A percentile compares a stretch with the other conserved stretches of the same genome.
Conservation (phyloP, 305 asterid genomes). For the Fraxinus velutina region DNA sequence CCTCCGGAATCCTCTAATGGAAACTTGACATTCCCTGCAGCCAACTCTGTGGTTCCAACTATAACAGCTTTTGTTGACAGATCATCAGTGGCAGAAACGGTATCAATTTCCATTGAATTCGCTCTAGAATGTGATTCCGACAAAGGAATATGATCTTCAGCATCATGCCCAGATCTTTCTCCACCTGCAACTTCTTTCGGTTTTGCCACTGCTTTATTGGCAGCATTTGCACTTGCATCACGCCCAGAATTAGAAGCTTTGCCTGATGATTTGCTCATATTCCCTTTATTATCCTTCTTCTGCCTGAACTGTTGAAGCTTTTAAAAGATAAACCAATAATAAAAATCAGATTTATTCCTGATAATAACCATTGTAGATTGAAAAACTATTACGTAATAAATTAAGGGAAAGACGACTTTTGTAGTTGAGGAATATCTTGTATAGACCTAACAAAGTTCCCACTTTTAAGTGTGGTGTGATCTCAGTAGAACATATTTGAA, state of each 20-base stretch:
- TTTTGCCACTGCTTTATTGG: slow-evolving; percentile 30
- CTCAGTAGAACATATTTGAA: neutral
- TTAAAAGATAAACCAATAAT: slow-evolving; percentile 14
- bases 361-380: neutral
- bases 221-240: slow-evolving; percentile 36
- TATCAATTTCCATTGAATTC: slow-evolving; percentile 31
- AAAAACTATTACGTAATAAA: neutral
- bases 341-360: neutral
- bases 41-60: slow-evolving; percentile 32
- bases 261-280: slow-evolving; percentile 45
- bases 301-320: slow-evolving; percentile 96
- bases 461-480: neutral
- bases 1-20: slow-evolving; percentile 37
- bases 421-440: neutral
- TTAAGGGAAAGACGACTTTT: neutral
- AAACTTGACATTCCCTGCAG: slow-evolving; percentile 23
- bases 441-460: neutral
- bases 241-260: slow-evolving; percentile 62
- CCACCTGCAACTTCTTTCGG: slow-evolving; percentile 39
- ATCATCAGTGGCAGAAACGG: slow-evolving; percentile 33
- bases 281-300: slow-evolving; percentile 80
- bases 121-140: slow-evolving; percentile 39
- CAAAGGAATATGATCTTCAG: slow-evolving; percentile 28
- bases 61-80: slow-evolving; percentile 33
- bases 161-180: slow-evolving; percentile 36